Base-by-base conservation (phyloP, 2,329 filamentous ascomycete genomes). In the Dactylella cylindrospora region DNA sequence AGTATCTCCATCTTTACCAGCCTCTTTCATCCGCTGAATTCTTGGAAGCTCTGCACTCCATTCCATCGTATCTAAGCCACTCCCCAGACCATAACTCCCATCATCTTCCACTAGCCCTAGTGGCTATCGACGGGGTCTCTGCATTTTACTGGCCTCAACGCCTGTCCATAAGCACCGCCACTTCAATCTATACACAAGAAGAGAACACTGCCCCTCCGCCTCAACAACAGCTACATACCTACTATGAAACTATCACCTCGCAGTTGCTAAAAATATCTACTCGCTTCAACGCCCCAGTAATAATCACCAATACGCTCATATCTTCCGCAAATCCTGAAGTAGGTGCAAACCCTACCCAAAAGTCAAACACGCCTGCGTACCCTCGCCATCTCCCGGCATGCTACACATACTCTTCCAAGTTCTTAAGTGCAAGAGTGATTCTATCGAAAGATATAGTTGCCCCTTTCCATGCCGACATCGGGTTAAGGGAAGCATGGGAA, bases 121-220 rank as follows among this genome's bases (percentile, higher is more conserved):
- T 66, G 4, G 31, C 65, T 29, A 50, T 66, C 35, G 65, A 66
- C 25, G 50, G 53, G 20, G 41, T 65, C 23, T 66, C 65, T 3
- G 47, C 65, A 20, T 66, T 66, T 45, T 66, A 66, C 36, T 66
- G 60, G 60, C 53, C 54, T 3, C 53, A 66, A 22, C 46, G 53
- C 9, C 49, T 43, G 6, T 20, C 36, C 9, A 15, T 20, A 53
- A n/a, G 33, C 25, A 5, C 41, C 23, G 1, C 29, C 29, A 1
- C 20, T 32, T 8, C 36, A 20, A 22, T n/a, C n/a, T n/a, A n/a
- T n/a, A n/a, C n/a, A n/a, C n/a, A n/a, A n/a, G n/a, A n/a, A n/a
- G n/a, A 13, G 17, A 20, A 2, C 13, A 29, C 15, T 7, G 5
- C 4, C 20, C 5, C 19, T 7, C 29, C 44, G 23, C 36, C 36